A percentile compares a stretch with the other conserved stretches of the same genome.
phyloP scores from a whole-genome alignment of 805 yeast species.

The Metschnikowia amazonensis region DNA sequence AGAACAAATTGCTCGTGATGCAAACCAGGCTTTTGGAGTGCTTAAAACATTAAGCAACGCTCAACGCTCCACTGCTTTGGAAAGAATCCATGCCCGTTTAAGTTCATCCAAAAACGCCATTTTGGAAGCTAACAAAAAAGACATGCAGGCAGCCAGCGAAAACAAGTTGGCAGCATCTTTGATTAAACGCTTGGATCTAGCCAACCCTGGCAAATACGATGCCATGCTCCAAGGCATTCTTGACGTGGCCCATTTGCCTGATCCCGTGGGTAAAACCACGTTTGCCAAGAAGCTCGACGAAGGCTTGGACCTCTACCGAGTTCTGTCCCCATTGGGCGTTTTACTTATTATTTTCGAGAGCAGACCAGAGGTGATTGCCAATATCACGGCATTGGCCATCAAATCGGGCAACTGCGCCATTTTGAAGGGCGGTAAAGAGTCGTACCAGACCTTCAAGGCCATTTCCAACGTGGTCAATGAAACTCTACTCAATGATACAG shows the following conservation, averaged over 20 bases:
- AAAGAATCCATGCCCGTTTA: conserved; percentile 68
- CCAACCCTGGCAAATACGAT: conserved; percentile 81
- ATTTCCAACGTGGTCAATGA: conserved; percentile 69
- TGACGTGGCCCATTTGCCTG: conserved; percentile 85
- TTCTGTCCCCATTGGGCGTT: conserved; percentile 94
- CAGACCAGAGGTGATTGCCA: conserved; percentile 98
- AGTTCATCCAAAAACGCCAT: conserved; percentile 56
- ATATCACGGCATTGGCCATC: conserved; percentile 90
- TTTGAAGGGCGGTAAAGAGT: conserved; percentile 95
- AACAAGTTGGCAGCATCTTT: conserved; percentile 64
- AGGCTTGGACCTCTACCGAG: conserved; percentile 74
- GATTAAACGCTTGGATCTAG: conserved; percentile 78
- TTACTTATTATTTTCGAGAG: conserved; percentile 89
- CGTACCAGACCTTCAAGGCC: conserved; percentile 74
- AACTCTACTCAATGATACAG: conserved; percentile 54
- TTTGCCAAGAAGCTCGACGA: conserved; percentile 84
- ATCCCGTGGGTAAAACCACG: conserved; percentile 88
- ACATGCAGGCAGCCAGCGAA: conserved; percentile 65
- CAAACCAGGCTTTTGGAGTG: conserved; percentile 78
- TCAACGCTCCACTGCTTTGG: conserved; percentile 68
- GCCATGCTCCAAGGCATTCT: conserved; percentile 91
- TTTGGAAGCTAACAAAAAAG: conserved; percentile 68
- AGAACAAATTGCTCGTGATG: conserved; percentile 72
- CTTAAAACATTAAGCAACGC: conserved; percentile 74
- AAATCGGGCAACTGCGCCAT: conserved; percentile 97